Conservation (phyloP, 148 eudicot genomes). For the Tetragonia tetragonoides region DNA sequence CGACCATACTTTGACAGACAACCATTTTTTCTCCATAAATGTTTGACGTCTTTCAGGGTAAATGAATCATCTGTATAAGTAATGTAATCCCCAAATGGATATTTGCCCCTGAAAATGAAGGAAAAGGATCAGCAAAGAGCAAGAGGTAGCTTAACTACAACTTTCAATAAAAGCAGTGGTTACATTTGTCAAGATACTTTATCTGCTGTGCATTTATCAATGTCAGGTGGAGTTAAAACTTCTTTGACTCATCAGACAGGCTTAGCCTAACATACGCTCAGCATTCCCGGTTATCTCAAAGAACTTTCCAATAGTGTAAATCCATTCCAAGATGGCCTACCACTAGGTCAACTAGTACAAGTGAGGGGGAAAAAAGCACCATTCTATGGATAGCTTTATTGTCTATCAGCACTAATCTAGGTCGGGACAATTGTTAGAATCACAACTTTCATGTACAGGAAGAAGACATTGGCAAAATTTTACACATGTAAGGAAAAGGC, state of each 20-base stretch:
- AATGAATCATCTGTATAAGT: constrained; percentile 63
- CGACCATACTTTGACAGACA: constrained; percentile 72
- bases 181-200: neutral
- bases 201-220: neutral
- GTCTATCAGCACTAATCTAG: neutral
- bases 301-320: neutral
- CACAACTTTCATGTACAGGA: constrained; percentile 14
- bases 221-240: neutral
- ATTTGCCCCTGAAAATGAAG: constrained; percentile 60
- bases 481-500: constrained; percentile 44
- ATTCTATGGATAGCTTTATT: neutral
- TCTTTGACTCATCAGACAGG: neutral
- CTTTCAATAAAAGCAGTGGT: neutral
- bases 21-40: constrained; percentile 68
- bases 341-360: neutral
- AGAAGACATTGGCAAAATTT: constrained; percentile 14
- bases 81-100: constrained; percentile 85
- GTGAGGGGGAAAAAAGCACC: neutral
- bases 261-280: neutral
- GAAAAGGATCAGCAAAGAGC: constrained; percentile 11
- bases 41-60: constrained; percentile 80
- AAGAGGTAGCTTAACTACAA: neutral
- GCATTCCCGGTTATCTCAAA: neutral
- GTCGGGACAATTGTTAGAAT: neutral
- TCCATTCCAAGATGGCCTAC: neutral